Evolutionary conservation across 208 protist species (phyloP).

Genomic region (Wallacemonas sp.): DNA sequence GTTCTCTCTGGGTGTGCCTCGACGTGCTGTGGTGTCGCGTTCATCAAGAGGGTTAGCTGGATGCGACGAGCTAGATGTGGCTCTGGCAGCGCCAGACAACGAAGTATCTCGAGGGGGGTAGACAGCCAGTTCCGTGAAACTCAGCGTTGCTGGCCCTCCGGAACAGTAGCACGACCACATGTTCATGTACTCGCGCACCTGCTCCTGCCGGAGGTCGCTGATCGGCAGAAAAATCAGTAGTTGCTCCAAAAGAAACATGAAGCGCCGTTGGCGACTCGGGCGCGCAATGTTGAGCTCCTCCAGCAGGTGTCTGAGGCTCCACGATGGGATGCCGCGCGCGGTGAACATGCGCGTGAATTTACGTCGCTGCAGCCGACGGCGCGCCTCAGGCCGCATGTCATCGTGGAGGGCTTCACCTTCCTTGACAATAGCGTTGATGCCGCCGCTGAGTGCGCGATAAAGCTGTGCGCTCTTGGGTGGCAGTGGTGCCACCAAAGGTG

Average conservation of each 20-base stretch:
- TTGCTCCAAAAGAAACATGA: conserved; percentile 64
- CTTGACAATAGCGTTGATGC: conserved; percentile 37
- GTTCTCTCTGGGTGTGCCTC: too few species aligned
- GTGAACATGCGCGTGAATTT: conserved; percentile 68
- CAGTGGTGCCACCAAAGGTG: conserved; percentile 38
- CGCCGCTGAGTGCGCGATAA: conserved; percentile 59
- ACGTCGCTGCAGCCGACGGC: conserved; percentile 41
- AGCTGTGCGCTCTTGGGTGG: conserved; percentile 45
- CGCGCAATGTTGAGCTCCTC: conserved; percentile 74
- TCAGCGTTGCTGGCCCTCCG: conserved; percentile 49
- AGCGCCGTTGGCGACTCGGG: conserved; percentile 57
- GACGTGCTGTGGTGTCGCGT: too few species aligned
- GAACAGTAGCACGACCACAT: conserved; percentile 56
- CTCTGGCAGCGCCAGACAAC: too few species aligned
- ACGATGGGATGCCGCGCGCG: conserved; percentile 56
- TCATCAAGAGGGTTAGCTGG: neutral
- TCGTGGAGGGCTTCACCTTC: conserved; percentile 51
- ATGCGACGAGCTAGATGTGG: too few species aligned
- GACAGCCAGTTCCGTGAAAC: conserved; percentile 47
- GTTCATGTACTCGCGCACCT: conserved; percentile 61
- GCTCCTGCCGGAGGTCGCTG: conserved; percentile 38
- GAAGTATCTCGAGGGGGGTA: conserved; percentile 28
- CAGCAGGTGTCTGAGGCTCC: conserved; percentile 70
- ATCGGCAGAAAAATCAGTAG: conserved; percentile 69
- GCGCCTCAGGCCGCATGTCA: conserved; percentile 70